Evolutionary conservation across 2,329 filamentous ascomycete species (phyloP).

Genomic region (Coccinonectria pachysandricola): DNA sequence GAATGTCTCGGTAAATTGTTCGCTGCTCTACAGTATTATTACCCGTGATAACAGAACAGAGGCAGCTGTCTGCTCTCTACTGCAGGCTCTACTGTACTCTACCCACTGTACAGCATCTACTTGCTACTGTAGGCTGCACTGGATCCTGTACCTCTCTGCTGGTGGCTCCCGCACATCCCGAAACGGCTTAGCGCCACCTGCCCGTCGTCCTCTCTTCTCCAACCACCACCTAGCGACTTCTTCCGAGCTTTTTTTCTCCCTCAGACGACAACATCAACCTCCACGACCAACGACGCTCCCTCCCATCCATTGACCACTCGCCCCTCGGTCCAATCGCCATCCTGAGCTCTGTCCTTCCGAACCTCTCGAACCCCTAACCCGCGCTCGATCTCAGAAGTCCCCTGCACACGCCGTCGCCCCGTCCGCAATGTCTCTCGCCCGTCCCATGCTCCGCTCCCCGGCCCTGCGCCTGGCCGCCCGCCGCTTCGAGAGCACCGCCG

Average conservation of each 20-base stretch:
- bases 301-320: conserved; percentile 30
- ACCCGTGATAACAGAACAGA: no score
- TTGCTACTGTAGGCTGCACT: no score
- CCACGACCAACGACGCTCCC: conserved; percentile 19
- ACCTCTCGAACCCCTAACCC: conserved; percentile 12
- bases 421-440: conserved; percentile 29
- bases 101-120: no score
- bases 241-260: conserved; percentile 40
- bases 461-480: conserved; percentile 37
- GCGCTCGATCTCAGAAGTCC: no score
- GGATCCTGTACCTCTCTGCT: no score
- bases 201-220: no score
- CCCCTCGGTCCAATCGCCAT: conserved; percentile 15
- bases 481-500: conserved; percentile 51
- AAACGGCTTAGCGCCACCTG: conserved; percentile 23
- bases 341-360: conserved; percentile 19
- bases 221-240: conserved; percentile 28
- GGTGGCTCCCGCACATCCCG: no score
- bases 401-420: conserved; percentile 20
- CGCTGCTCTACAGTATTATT: no score
- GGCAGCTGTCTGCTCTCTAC: no score
- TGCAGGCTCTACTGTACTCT: no score
- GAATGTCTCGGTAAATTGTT: no score
- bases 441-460: conserved; percentile 36
- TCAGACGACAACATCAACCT: conserved; percentile 21